Percentiles rank a stretch among this genome's conserved stretches.
These are phyloP conservation scores for Cytospora leucostoma DNA, from an alignment of 2,329 filamentous ascomycete genomes.

Conservation along the genomic window DNA sequence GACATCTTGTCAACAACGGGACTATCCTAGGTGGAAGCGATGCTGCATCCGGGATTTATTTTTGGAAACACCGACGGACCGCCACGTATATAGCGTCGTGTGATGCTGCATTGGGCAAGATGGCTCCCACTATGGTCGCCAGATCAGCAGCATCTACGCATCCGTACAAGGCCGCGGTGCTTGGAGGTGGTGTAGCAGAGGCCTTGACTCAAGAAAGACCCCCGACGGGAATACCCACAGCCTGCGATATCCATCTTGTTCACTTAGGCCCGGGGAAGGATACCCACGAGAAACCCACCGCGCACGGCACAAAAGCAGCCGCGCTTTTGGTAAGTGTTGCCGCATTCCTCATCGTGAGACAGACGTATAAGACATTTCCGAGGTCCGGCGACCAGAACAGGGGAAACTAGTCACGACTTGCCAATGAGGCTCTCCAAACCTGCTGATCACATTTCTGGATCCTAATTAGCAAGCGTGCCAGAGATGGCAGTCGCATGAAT, in stretches of 20 bases:
- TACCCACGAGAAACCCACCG: background rate
- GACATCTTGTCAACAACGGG: background rate
- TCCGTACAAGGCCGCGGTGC: background rate
- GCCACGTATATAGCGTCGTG: background rate
- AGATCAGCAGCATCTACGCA: background rate
- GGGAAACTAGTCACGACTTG: background rate
- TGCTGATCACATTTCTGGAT: background rate
- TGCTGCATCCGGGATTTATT: background rate
- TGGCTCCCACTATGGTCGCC: background rate
- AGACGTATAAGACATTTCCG: background rate
- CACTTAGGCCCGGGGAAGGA: background rate
- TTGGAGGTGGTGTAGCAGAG: background rate
- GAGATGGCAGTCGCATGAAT: background rate
- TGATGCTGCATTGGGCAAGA: background rate
- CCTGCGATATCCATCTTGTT: background rate
- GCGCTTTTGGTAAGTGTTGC: background rate
- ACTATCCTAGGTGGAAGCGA: background rate
- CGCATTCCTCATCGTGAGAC: conserved; percentile 2
- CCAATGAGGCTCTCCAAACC: background rate
- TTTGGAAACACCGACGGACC: background rate
- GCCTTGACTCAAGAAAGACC: background rate
- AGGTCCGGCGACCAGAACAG: background rate
- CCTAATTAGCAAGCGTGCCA: conserved; percentile 1
- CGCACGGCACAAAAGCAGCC: background rate
- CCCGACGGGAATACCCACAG: too few species aligned